These are phyloP conservation scores for Aspergillus nomiae DNA, from an alignment of 2,329 filamentous ascomycete genomes.

Conservation along the genomic window DNA sequence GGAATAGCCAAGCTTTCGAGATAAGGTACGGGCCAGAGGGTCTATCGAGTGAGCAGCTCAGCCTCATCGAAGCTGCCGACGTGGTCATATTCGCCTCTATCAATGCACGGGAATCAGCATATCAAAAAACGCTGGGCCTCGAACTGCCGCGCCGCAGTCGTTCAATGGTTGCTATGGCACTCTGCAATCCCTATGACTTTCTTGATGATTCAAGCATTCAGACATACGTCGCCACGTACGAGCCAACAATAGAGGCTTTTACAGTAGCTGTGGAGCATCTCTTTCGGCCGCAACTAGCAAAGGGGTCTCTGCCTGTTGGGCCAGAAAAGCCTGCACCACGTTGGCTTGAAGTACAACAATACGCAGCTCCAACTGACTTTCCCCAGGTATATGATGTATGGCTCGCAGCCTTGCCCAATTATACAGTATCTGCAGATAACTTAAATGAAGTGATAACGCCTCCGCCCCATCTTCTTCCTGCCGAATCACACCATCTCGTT, in stretches of 20 bases:
- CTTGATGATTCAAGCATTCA: conserved; percentile 37
- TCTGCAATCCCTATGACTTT: conserved; percentile 49
- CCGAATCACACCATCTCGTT: conserved; percentile 34
- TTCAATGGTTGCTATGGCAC: conserved; percentile 43
- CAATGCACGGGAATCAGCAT: conserved; percentile 42
- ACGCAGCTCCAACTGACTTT: conserved; percentile 30
- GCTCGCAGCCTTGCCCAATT: conserved; percentile 40
- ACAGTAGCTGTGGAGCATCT: conserved; percentile 41
- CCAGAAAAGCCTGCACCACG: conserved; percentile 15
- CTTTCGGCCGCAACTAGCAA: conserved; percentile 35
- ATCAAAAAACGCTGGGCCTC: conserved; percentile 39
- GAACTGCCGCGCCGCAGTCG: conserved; percentile 32
- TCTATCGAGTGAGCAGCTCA: conserved; percentile 35
- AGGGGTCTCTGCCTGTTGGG: conserved; percentile 41
- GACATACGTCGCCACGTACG: conserved; percentile 49
- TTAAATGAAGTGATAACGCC: conserved; percentile 31
- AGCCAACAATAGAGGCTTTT: conserved; percentile 48
- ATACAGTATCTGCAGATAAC: conserved; percentile 31
- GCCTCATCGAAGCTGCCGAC: conserved; percentile 37
- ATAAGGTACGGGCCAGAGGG: conserved; percentile 36
- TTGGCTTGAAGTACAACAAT: conserved; percentile 17
- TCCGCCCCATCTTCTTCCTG: conserved; percentile 16
- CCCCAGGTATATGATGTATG: conserved; percentile 35
- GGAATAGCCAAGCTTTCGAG: conserved; percentile 31
- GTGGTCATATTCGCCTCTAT: conserved; percentile 43